phyloP scores from a whole-genome alignment of 202 grass and related monocot genomes.

The Setaria italica region DNA sequence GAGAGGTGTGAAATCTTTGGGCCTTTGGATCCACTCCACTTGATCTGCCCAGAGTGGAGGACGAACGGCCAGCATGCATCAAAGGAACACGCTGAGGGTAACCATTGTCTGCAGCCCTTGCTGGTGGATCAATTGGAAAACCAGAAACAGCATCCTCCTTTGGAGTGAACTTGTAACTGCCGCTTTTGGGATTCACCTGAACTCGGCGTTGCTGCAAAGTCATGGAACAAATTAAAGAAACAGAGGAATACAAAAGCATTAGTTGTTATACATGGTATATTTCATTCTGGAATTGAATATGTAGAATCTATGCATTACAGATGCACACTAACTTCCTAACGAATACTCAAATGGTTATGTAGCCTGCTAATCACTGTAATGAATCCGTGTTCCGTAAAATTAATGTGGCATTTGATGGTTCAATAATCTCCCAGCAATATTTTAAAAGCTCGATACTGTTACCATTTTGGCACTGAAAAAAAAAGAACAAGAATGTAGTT shows the following conservation, averaged over 20 bases:
- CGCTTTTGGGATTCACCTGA: constrained; percentile 73
- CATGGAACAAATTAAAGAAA: constrained; percentile 38
- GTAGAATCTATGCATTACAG: not conserved
- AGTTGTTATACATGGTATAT: constrained; percentile 39
- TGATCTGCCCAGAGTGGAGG: constrained; percentile 68
- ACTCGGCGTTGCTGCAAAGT: constrained; percentile 63
- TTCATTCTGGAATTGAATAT: constrained; percentile 13
- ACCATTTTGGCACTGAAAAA: not conserved
- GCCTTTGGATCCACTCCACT: constrained; percentile 61
- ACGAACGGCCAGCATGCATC: constrained; percentile 76
- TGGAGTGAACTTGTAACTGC: constrained; percentile 74
- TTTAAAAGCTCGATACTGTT: constrained; percentile 15
- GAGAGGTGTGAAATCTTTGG: constrained; percentile 65
- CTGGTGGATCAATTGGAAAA: constrained; percentile 68
- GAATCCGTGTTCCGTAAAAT: constrained; percentile 25
- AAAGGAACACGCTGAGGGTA: constrained; percentile 65
- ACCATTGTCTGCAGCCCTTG: constrained; percentile 68
- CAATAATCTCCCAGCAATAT: constrained; percentile 19
- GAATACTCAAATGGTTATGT: constrained; percentile 9
- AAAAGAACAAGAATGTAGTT: constrained; percentile 18
- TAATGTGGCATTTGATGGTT: constrained; percentile 18
- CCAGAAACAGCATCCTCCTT: constrained; percentile 71
- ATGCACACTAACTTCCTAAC: constrained; percentile 8
- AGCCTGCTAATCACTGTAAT: constrained; percentile 13
- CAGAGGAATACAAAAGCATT: constrained; percentile 7